Evolutionary conservation across 1,139 yeast genomes (phyloP).

Genomic region (Candida sp.): DNA sequence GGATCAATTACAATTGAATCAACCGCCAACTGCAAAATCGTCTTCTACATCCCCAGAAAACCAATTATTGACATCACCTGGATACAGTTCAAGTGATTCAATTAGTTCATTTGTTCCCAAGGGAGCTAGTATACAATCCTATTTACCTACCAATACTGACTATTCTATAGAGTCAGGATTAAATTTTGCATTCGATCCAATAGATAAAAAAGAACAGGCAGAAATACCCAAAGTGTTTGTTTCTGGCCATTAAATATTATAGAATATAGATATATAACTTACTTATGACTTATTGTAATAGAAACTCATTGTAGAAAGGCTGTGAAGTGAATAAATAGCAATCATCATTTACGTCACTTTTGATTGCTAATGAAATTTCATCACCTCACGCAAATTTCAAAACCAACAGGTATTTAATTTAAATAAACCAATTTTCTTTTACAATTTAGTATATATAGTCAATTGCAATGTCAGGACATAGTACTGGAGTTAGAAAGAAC

Average conservation of each 20-base stretch:
- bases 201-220: neutral
- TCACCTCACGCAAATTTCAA: neutral
- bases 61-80: neutral
- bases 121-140: neutral
- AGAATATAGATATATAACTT: neutral
- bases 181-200: neutral
- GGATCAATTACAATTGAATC: too few relatives aligned
- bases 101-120: constrained; percentile 2
- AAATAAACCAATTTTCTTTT: too few relatives aligned
- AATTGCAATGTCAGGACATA: constrained; percentile 7
- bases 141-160: neutral
- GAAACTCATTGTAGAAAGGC: too few relatives aligned
- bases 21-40: neutral
- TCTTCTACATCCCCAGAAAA: neutral
- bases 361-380: neutral
- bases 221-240: constrained; percentile 2
- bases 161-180: neutral
- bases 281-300: too few relatives aligned
- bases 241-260: neutral
- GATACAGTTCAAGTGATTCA: neutral
- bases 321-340: too few relatives aligned
- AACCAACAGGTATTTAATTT: too few relatives aligned
- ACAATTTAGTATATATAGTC: neutral
- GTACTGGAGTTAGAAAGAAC: constrained; percentile 9
- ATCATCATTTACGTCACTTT: too few relatives aligned